Evolutionary conservation across 2,329 filamentous ascomycete genomes (phyloP).

Genomic region (Dactylellina haptotyla): DNA sequence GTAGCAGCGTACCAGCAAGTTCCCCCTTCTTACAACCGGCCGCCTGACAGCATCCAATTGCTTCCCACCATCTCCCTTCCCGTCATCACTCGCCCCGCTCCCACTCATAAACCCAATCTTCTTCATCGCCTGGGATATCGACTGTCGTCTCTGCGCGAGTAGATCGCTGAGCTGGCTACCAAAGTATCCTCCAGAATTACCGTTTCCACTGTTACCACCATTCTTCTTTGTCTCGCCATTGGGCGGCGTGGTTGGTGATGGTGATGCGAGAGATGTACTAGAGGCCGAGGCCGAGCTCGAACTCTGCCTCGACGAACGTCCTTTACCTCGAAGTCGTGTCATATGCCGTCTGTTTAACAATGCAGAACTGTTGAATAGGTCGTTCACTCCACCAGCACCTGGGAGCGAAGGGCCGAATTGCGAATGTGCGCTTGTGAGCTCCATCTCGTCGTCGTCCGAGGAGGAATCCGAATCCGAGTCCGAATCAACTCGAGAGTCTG

Average conservation of each 20-base stretch:
- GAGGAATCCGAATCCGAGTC: slow-evolving; percentile 38
- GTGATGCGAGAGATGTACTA: slow-evolving; percentile 55
- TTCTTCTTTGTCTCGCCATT: slow-evolving; percentile 49
- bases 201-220: too few relatives aligned
- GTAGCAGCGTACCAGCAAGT: slow-evolving; percentile 81
- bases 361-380: slow-evolving; percentile 55
- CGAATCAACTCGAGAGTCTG: slow-evolving; percentile 41
- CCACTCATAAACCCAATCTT: slow-evolving; percentile 55
- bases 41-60: slow-evolving; percentile 76
- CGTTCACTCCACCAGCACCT: slow-evolving; percentile 44
- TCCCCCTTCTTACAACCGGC: slow-evolving; percentile 85
- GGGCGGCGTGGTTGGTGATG: slow-evolving; percentile 56
- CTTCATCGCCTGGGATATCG: slow-evolving; percentile 80
- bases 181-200: slow-evolving; percentile 67
- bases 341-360: slow-evolving; percentile 57
- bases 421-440: slow-evolving; percentile 60
- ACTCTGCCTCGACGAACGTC: slow-evolving; percentile 68
- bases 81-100: slow-evolving; percentile 55
- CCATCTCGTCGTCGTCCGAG: slow-evolving; percentile 68
- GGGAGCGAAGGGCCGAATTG: slow-evolving; percentile 51
- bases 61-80: slow-evolving; percentile 66
- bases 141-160: slow-evolving; percentile 74
- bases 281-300: slow-evolving; percentile 72
- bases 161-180: slow-evolving; percentile 65
- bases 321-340: slow-evolving; percentile 56